Evolutionary conservation across 2,329 filamentous ascomycete genomes (phyloP).

Genomic region (Colletotrichum musae): DNA sequence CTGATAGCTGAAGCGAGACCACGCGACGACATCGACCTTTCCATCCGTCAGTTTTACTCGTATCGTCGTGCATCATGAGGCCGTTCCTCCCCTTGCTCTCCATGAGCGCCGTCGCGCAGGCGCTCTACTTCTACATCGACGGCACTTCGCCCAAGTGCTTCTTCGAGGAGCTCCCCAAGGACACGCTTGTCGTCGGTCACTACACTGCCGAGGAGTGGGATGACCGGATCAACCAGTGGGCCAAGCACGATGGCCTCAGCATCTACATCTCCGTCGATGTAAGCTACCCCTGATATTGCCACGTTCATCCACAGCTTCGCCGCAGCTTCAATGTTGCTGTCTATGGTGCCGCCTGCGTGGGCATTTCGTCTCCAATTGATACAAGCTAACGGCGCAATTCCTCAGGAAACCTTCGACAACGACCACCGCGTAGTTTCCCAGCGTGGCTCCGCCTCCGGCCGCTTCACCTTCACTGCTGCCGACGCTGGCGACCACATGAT

Average conservation of each 20-base stretch:
- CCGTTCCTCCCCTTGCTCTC: constrained; percentile 76
- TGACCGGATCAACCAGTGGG: constrained; percentile 76
- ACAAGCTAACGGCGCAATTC: constrained; percentile 31
- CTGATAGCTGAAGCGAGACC: background rate
- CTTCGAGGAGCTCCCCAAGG: constrained; percentile 97
- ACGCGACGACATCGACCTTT: background rate
- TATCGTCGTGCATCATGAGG: constrained; percentile 63
- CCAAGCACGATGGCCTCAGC: constrained; percentile 80
- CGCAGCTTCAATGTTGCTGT: background rate
- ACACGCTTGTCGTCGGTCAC: constrained; percentile 94
- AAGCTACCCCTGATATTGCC: constrained; percentile 48
- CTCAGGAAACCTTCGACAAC: constrained; percentile 93
- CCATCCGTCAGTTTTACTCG: constrained; percentile 1
- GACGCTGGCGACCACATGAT: constrained; percentile 96
- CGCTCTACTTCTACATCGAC: constrained; percentile 97
- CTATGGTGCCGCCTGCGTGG: background rate
- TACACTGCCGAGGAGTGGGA: constrained; percentile 91
- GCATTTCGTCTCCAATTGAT: background rate
- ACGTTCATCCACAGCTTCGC: background rate
- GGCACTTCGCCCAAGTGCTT: constrained; percentile 91
- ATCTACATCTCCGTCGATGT: constrained; percentile 94
- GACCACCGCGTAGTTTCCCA: constrained; percentile 96
- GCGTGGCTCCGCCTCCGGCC: constrained; percentile 80
- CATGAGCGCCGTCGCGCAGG: constrained; percentile 77
- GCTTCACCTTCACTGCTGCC: constrained; percentile 95